These are phyloP conservation scores for Fusarium sp. DNA, from an alignment of 2,329 filamentous ascomycete species.

Conservation along the genomic window DNA sequence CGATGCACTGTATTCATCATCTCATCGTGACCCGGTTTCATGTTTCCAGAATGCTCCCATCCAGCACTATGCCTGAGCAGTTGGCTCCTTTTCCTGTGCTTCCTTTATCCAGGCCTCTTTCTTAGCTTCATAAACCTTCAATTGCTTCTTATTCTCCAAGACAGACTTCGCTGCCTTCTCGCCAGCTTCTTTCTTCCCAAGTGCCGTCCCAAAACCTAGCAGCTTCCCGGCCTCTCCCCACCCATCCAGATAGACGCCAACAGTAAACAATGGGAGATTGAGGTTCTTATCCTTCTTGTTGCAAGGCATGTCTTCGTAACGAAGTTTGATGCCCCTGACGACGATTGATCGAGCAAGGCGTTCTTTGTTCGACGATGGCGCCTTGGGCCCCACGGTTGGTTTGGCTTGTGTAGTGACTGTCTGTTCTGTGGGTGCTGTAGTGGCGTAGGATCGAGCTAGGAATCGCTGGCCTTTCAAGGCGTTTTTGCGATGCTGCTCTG, in stretches of 20 bases:
- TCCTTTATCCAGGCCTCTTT: slow-evolving; percentile 57
- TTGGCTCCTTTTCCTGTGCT: slow-evolving; percentile 11
- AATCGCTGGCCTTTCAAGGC: neutral
- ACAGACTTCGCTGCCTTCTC: slow-evolving; percentile 72
- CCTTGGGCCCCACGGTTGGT: neutral
- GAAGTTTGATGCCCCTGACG: slow-evolving; percentile 66
- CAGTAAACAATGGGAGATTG: slow-evolving; percentile 67
- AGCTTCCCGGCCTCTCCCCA: slow-evolving; percentile 73
- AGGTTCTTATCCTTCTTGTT: slow-evolving; percentile 64
- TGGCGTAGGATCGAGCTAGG: neutral
- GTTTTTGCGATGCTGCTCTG: slow-evolving; percentile 46
- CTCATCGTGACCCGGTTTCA: neutral
- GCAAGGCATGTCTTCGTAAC: slow-evolving; percentile 67
- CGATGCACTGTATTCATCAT: neutral
- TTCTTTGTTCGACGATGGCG: slow-evolving; percentile 42
- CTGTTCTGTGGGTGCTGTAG: neutral
- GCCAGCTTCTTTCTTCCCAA: slow-evolving; percentile 76
- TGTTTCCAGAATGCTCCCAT: neutral
- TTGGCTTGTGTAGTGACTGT: neutral
- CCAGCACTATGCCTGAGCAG: neutral
- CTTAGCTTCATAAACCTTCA: slow-evolving; percentile 60
- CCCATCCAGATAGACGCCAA: slow-evolving; percentile 73
- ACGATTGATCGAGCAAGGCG: slow-evolving; percentile 55
- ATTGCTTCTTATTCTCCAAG: slow-evolving; percentile 73
- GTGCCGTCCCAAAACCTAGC: slow-evolving; percentile 71